Conservation (phyloP, 1,284 basidiomycete species). For the Pyrrhoderma noxium region DNA sequence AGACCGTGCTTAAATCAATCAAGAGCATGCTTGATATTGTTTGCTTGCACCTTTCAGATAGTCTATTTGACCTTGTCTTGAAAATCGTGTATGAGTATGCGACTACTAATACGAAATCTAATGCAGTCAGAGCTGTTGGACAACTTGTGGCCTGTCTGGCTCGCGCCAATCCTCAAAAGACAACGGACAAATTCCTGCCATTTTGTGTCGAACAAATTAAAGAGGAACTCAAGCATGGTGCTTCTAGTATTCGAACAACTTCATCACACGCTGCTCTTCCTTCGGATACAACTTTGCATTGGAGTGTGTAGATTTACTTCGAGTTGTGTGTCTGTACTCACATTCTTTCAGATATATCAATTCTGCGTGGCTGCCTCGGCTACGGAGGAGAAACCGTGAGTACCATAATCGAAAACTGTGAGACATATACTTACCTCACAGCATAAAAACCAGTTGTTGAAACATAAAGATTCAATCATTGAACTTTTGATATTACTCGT, state of each 20-base stretch:
- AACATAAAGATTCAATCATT: slow-evolving; percentile 64
- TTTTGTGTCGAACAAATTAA: slow-evolving; percentile 78
- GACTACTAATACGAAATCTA: slow-evolving; percentile 80
- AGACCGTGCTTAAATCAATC: slow-evolving; percentile 75
- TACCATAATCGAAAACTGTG: background rate
- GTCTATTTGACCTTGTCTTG: slow-evolving; percentile 81
- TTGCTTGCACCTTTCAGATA: slow-evolving; percentile 83
- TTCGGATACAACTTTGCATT: slow-evolving; percentile 90
- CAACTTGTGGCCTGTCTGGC: slow-evolving; percentile 86
- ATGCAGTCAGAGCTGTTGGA: slow-evolving; percentile 85
- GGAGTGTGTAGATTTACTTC: slow-evolving; percentile 56
- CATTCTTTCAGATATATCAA: slow-evolving; percentile 53
- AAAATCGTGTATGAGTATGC: slow-evolving; percentile 84
- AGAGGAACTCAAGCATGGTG: slow-evolving; percentile 84
- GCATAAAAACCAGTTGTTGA: slow-evolving; percentile 47
- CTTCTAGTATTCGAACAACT: slow-evolving; percentile 87
- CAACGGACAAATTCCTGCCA: slow-evolving; percentile 75
- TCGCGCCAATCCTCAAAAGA: slow-evolving; percentile 70
- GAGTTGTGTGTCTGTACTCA: slow-evolving; percentile 6
- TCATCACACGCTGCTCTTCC: slow-evolving; percentile 76
- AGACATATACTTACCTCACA: slow-evolving; percentile 8
- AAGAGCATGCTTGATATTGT: slow-evolving; percentile 81
- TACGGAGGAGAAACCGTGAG: slow-evolving; percentile 61
- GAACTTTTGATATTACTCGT: slow-evolving; percentile 64
- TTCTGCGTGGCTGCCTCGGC: slow-evolving; percentile 72